A percentile compares a stretch with the other conserved stretches of the same genome.
These are phyloP conservation scores for Castanopsis chinensis DNA, from an alignment of 306 rosid genomes.

Conservation along the genomic window DNA sequence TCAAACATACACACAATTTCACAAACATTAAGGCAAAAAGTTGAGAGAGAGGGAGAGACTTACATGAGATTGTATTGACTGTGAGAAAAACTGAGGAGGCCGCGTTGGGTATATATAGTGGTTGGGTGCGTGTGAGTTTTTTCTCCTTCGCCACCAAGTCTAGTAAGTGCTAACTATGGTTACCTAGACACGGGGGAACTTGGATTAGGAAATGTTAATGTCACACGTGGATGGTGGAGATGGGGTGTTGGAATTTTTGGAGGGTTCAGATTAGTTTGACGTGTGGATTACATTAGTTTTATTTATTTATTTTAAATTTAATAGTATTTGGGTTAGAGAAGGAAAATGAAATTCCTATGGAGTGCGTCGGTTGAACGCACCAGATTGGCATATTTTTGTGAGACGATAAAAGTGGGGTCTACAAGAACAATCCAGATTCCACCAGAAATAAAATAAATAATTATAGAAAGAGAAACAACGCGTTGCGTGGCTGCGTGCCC, in stretches of 20 bases:
- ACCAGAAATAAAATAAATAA: neutral
- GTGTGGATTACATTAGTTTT: no score
- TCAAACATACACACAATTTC: no score
- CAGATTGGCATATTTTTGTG: neutral
- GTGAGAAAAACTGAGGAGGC: rapidly evolving
- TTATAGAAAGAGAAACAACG: no score
- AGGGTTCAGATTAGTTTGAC: conserved; percentile 16
- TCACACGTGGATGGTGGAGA: conserved; percentile 6
- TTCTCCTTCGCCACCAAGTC: neutral
- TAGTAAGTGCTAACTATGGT: neutral
- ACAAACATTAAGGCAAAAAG: no score
- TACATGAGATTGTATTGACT: neutral
- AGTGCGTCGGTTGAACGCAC: conserved; percentile 32
- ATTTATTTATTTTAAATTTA: no score
- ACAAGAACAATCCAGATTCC: neutral
- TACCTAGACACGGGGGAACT: neutral
- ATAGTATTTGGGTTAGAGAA: no score
- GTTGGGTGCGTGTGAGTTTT: neutral
- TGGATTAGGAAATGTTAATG: neutral
- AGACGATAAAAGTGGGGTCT: neutral
- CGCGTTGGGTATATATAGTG: neutral
- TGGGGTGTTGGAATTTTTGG: neutral
- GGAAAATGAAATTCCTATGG: no score
- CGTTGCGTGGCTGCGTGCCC: no score
- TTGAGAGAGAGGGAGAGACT: no score